These are phyloP conservation scores for Scenedesmus sp. DNA, from an alignment of 163 green algal species.

Conservation along the genomic window DNA sequence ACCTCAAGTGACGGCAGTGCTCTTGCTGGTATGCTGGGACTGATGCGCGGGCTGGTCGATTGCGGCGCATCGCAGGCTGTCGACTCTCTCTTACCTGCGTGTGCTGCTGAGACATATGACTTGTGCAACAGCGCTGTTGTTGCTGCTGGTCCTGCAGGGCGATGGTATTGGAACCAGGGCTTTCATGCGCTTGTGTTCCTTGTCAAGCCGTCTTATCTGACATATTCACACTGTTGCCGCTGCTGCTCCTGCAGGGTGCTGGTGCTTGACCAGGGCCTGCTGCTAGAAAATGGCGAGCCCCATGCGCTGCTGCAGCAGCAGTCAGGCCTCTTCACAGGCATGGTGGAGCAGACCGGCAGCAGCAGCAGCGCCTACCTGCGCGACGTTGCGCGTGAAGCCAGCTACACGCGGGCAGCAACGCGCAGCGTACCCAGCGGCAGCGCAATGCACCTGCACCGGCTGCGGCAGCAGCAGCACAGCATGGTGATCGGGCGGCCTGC, in stretches of 20 bases:
- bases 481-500: slow-evolving; percentile 30
- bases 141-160: no score
- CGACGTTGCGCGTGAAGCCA: slow-evolving; percentile 47
- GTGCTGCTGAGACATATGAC: no score
- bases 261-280: slow-evolving; percentile 56
- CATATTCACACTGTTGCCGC: no score
- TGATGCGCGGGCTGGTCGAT: no score
- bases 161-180: no score
- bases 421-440: background rate
- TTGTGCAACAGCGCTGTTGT: no score
- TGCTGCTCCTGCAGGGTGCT: slow-evolving; percentile 48
- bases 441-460: background rate
- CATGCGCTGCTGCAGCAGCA: slow-evolving; percentile 58
- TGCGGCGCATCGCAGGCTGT: no score
- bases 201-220: no score
- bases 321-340: slow-evolving; percentile 57
- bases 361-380: slow-evolving; percentile 55
- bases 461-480: slow-evolving; percentile 13
- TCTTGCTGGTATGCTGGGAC: no score
- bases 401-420: slow-evolving; percentile 5
- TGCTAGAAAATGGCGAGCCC: slow-evolving; percentile 63
- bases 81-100: no score
- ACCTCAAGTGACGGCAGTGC: no score
- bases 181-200: no score
- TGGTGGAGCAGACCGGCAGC: slow-evolving; percentile 64